Percentiles rank a stretch among this genome's conserved stretches.
These are phyloP conservation scores for Apostasia ramifera DNA, from an alignment of 106 monocot species.

Conservation along the genomic window DNA sequence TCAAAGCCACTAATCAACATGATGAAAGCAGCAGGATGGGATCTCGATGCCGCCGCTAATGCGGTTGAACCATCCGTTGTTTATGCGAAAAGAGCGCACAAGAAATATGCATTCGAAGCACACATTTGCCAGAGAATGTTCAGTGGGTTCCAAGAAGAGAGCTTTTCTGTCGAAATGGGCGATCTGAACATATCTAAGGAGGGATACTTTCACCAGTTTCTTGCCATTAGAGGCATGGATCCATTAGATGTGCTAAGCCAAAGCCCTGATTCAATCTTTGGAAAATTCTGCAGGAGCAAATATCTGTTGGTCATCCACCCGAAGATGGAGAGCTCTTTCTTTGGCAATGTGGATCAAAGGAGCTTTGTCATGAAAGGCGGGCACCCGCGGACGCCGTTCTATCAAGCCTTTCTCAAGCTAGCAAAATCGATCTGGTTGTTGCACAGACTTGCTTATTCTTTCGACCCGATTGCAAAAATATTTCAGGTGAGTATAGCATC, in stretches of 20 bases:
- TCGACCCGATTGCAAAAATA: constrained; percentile 39
- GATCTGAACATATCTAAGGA: constrained; percentile 11
- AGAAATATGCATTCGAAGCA: constrained; percentile 82
- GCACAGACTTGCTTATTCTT: constrained; percentile 33
- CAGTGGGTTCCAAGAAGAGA: constrained; percentile 10
- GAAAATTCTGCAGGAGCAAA: constrained; percentile 52
- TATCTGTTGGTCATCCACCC: constrained; percentile 44
- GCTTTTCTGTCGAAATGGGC: constrained; percentile 18
- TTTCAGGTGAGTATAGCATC: constrained; percentile 38
- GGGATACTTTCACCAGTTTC: constrained; percentile 30
- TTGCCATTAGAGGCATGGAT: constrained; percentile 38
- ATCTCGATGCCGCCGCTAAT: constrained; percentile 37
- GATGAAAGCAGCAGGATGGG: constrained; percentile 80
- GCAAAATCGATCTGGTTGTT: constrained; percentile 66
- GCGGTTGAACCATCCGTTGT: constrained; percentile 18
- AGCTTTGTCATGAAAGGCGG: constrained; percentile 33
- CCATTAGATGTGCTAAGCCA: constrained; percentile 53
- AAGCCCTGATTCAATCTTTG: constrained; percentile 56
- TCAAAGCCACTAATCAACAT: constrained; percentile 60
- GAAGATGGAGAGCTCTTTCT: constrained; percentile 72
- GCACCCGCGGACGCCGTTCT: constrained; percentile 89
- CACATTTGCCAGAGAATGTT: constrained; percentile 58
- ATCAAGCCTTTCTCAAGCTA: constrained; percentile 64
- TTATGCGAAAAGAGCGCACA: constrained; percentile 54
- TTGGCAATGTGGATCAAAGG: constrained; percentile 71